Evolutionary conservation across 2,329 filamentous ascomycete species (phyloP).

Genomic region (Ceratocystis eucalypticola): DNA sequence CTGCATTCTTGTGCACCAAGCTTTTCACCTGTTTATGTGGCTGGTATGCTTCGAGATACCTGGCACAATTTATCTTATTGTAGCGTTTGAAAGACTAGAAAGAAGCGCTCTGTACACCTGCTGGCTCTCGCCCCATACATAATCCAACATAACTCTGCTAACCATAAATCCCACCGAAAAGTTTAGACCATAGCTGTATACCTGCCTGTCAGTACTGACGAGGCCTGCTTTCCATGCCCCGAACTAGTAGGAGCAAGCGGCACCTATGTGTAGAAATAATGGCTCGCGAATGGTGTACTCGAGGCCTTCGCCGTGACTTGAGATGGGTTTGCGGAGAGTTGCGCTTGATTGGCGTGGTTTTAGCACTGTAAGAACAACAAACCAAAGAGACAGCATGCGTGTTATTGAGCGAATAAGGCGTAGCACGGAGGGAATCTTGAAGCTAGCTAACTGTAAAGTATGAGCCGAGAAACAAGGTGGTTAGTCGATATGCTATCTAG

Average conservation of each 20-base stretch:
- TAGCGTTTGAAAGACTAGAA: background rate
- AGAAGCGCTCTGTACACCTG: constrained; percentile 10
- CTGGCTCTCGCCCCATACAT: background rate
- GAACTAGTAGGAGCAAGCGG: constrained; percentile 24
- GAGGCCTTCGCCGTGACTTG: constrained; percentile 20
- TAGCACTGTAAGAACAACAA: constrained; percentile 22
- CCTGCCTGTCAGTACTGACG: constrained; percentile 23
- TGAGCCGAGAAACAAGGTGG: background rate
- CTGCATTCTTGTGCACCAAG: background rate
- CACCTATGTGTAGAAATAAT: constrained; percentile 27
- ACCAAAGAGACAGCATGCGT: background rate
- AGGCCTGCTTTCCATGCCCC: constrained; percentile 26
- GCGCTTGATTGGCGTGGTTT: constrained; percentile 22
- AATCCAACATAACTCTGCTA: background rate
- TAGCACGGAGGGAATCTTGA: background rate
- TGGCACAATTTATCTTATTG: background rate
- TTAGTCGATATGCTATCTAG: background rate
- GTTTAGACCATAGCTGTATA: constrained; percentile 21
- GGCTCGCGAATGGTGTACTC: constrained; percentile 22
- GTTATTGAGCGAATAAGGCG: background rate
- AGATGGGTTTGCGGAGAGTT: constrained; percentile 23
- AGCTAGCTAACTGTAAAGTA: background rate
- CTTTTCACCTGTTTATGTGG: background rate
- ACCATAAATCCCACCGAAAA: constrained; percentile 21
- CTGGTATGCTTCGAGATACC: background rate